phyloP scores from a whole-genome alignment of 2,329 filamentous ascomycete genomes.

The Aspergillus ibericus region DNA sequence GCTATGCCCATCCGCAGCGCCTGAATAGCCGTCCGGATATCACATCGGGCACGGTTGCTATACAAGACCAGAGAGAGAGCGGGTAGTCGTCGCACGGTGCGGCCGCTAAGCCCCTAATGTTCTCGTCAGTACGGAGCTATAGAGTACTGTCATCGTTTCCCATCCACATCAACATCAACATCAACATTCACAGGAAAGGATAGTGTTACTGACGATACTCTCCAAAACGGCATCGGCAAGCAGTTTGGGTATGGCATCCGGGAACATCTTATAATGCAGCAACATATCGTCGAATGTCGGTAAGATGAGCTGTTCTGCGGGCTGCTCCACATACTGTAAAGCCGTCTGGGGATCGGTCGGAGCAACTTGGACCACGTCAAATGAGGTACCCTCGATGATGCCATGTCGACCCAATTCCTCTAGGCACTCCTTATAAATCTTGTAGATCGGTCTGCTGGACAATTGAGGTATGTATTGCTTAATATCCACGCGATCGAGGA shows the following conservation, averaged over 20 bases:
- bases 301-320: conserved; percentile 22
- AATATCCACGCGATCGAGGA: conserved; percentile 52
- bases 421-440: conserved; percentile 50
- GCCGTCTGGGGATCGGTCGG: conserved; percentile 24
- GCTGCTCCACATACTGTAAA: conserved; percentile 31
- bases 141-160: background rate
- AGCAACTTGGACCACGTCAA: conserved; percentile 26
- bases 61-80: conserved; percentile 44
- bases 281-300: conserved; percentile 32
- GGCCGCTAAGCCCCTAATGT: conserved; percentile 41
- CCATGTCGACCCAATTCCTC: conserved; percentile 45
- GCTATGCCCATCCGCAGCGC: conserved; percentile 39
- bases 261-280: conserved; percentile 30
- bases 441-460: conserved; percentile 43
- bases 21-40: conserved; percentile 38
- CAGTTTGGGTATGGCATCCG: conserved; percentile 27
- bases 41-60: conserved; percentile 34
- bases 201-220: conserved; percentile 26
- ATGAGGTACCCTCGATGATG: conserved; percentile 33
- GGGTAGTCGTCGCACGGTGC: conserved; percentile 44
- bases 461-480: conserved; percentile 47
- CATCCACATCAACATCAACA: background rate
- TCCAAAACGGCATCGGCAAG: conserved; percentile 29
- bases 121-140: background rate
- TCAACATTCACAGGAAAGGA: background rate